Evolutionary conservation across 1,284 basidiomycete genomes (phyloP).

Genomic region (Farysia itapuensis): DNA sequence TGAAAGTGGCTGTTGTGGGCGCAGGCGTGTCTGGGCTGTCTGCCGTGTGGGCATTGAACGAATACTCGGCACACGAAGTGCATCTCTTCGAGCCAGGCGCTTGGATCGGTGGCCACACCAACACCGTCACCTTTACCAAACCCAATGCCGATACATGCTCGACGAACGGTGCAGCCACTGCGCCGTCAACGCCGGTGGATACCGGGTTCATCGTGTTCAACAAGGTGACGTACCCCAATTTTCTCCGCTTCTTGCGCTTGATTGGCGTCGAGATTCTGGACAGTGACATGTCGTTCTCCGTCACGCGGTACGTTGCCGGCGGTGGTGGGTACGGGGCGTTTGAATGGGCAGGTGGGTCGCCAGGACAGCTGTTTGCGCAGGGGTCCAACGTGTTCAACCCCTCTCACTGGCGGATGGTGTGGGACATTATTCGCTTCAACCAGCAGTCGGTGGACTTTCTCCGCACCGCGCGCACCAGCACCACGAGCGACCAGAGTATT

Average conservation of each 20-base stretch:
- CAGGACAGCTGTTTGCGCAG: constrained; percentile 38
- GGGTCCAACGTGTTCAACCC: constrained; percentile 64
- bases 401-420: constrained; percentile 73
- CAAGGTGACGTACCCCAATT: constrained; percentile 78
- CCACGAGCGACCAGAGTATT: constrained; percentile 65
- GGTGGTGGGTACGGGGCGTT: constrained; percentile 23
- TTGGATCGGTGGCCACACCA: constrained; percentile 76
- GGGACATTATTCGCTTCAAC: constrained; percentile 78
- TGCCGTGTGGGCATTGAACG: constrained; percentile 78
- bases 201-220: constrained; percentile 68
- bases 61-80: constrained; percentile 76
- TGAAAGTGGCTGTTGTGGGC: constrained; percentile 71
- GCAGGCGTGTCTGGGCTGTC: constrained; percentile 76
- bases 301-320: constrained; percentile 55
- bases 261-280: constrained; percentile 66
- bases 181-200: constrained; percentile 20
- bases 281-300: constrained; percentile 77
- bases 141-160: constrained; percentile 32
- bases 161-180: constrained; percentile 5
- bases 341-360: constrained; percentile 44
- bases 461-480: constrained; percentile 1
- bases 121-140: constrained; percentile 69
- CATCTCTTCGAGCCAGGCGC: constrained; percentile 74
- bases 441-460: constrained; percentile 65
- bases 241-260: constrained; percentile 70